These are phyloP conservation scores for Starmerella stigmatis DNA, from an alignment of 805 yeast genomes.

Conservation along the genomic window DNA sequence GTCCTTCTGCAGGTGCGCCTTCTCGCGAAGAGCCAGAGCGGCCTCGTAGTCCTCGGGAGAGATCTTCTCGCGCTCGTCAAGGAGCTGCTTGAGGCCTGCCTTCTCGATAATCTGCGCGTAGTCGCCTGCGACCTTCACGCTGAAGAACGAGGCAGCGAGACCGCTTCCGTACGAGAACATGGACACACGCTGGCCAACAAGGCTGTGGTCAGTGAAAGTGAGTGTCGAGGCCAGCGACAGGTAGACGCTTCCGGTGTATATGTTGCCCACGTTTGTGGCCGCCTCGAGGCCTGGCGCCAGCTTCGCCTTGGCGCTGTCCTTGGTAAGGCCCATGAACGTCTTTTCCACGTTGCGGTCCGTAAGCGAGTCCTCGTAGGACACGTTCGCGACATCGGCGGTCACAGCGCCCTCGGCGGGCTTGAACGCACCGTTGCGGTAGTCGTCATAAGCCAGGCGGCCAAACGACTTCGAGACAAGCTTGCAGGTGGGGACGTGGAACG, in stretches of 20 bases:
- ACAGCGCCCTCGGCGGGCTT: slow-evolving; percentile 41
- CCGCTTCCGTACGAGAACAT: slow-evolving; percentile 97
- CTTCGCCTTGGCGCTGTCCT: slow-evolving; percentile 54
- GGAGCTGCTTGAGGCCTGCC: slow-evolving; percentile 57
- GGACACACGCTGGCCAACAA: slow-evolving; percentile 61
- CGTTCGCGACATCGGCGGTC: slow-evolving; percentile 45
- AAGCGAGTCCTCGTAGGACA: slow-evolving; percentile 67
- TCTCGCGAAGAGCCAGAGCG: slow-evolving; percentile 77
- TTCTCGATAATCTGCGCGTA: slow-evolving; percentile 38
- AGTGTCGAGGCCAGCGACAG: slow-evolving; percentile 76
- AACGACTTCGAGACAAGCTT: slow-evolving; percentile 86
- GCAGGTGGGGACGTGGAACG: slow-evolving; percentile 97
- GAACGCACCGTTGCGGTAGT: slow-evolving; percentile 61
- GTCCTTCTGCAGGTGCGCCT: slow-evolving; percentile 70
- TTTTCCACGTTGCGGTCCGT: slow-evolving; percentile 76
- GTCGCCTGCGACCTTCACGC: slow-evolving; percentile 73
- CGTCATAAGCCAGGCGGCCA: slow-evolving; percentile 85
- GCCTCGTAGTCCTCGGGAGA: slow-evolving; percentile 74
- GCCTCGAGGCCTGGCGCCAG: slow-evolving; percentile 72
- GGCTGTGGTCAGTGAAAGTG: slow-evolving; percentile 60
- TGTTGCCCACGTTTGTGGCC: slow-evolving; percentile 95
- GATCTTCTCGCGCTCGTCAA: slow-evolving; percentile 52
- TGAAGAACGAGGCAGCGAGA: slow-evolving; percentile 80
- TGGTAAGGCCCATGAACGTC: slow-evolving; percentile 66
- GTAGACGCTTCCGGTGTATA: slow-evolving; percentile 92